Conservation (phyloP, 139 green algal species). For the Coelastrella sp. region DNA sequence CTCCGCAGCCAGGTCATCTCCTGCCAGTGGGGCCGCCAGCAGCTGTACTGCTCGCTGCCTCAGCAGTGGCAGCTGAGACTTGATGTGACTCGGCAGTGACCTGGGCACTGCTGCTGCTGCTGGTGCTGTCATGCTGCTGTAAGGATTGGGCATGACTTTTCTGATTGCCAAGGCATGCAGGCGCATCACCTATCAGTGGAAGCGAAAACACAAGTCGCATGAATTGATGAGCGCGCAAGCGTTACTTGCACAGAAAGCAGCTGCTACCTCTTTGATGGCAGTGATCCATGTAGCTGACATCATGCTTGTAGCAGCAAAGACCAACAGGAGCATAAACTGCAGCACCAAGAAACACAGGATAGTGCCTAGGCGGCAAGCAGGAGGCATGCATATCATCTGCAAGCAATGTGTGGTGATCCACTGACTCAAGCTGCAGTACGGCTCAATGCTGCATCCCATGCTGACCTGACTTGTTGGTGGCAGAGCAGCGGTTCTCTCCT, state of each 20-base stretch:
- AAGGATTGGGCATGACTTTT: conserved; percentile 1
- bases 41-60: conserved; percentile 43
- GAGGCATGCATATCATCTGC: too few species aligned
- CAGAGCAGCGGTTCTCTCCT: conserved; percentile 58
- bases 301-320: too few species aligned
- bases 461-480: conserved; percentile 68
- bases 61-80: background rate
- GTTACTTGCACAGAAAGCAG: too few species aligned
- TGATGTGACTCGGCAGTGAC: background rate
- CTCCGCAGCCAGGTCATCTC: conserved; percentile 81
- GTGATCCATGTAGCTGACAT: too few species aligned
- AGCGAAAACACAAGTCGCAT: conserved; percentile 20
- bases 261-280: too few species aligned
- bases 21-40: conserved; percentile 67
- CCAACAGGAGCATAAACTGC: background rate
- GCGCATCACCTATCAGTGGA: conserved; percentile 47
- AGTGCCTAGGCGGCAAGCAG: too few species aligned
- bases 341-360: background rate
- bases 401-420: too few species aligned
- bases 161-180: conserved; percentile 65
- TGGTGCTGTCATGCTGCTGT: background rate
- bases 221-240: too few species aligned
- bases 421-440: background rate
- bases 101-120: background rate
- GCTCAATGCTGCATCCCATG: background rate